Conservation (phyloP, 2,329 filamentous ascomycete species). For the Aspergillus versicolor region DNA sequence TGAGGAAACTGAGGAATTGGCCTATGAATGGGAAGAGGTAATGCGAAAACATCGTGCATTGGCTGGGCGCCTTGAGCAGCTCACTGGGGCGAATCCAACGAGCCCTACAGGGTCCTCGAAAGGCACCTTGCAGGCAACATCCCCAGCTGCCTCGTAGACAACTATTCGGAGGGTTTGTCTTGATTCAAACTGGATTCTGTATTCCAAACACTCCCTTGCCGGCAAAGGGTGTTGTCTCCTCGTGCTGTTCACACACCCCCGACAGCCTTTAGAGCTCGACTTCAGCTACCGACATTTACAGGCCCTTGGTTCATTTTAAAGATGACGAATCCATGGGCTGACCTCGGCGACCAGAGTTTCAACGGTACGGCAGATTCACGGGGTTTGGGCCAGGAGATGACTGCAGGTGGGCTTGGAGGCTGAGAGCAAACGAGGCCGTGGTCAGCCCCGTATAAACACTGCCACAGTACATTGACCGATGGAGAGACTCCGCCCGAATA, state of each 20-base stretch:
- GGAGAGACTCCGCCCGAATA: not conserved
- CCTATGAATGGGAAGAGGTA: constrained; percentile 75
- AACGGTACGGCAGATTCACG: not conserved
- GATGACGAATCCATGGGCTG: not conserved
- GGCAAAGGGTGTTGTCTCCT: not conserved
- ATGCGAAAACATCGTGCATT: constrained; percentile 84
- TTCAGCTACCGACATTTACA: not conserved
- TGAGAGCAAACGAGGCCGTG: not conserved
- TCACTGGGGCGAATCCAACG: constrained; percentile 30
- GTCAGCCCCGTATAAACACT: not conserved
- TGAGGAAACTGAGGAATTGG: constrained; percentile 49
- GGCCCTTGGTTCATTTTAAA: not conserved
- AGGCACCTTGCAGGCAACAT: constrained; percentile 17
- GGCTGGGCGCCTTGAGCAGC: constrained; percentile 62
- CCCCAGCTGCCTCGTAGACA: constrained; percentile 8
- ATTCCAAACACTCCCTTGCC: not conserved
- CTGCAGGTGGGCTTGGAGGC: not conserved
- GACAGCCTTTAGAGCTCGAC: not conserved
- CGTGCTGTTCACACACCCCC: not conserved
- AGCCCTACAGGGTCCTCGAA: constrained; percentile 17
- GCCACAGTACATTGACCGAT: not conserved
- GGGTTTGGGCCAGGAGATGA: not conserved
- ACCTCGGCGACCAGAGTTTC: not conserved
- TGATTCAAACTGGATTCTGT: not conserved
- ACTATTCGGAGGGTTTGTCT: not conserved